Evolutionary conservation across 345 rosid genomes (phyloP).

Genomic region (Syzygium aromaticum): DNA sequence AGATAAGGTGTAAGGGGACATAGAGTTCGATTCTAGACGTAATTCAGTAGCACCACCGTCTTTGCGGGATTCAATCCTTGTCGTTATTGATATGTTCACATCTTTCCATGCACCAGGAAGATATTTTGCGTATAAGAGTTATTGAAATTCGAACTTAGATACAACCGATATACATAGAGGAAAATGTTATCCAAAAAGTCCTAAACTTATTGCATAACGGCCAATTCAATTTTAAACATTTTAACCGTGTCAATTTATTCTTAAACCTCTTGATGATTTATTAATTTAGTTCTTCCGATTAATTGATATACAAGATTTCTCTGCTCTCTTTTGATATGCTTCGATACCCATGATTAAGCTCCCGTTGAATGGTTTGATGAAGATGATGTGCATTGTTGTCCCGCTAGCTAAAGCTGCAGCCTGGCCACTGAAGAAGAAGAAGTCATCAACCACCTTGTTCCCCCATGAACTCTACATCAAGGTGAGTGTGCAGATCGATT

Average conservation of each 20-base stretch:
- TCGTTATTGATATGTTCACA: background rate
- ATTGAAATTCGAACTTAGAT: background rate
- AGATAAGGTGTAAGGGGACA: background rate
- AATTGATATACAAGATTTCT: constrained; percentile 43
- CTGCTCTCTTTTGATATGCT: constrained; percentile 62
- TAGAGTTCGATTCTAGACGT: background rate
- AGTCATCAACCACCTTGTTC: constrained; percentile 66
- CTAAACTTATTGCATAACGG: fast-evolving
- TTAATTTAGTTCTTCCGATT: background rate
- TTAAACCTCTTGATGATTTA: fast-evolving
- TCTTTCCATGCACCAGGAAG: background rate
- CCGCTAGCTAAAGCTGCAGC: constrained; percentile 99
- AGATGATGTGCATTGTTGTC: constrained; percentile 94
- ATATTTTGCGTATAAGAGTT: background rate
- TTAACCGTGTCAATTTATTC: background rate
- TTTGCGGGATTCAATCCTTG: background rate
- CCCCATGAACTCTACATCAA: constrained; percentile 66
- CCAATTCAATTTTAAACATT: background rate
- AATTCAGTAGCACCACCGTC: background rate
- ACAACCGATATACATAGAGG: background rate
- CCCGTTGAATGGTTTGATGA: constrained; percentile 69
- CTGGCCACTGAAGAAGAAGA: constrained; percentile 74
- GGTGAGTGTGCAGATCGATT: constrained; percentile 91
- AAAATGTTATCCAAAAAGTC: background rate
- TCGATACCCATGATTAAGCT: constrained; percentile 60